Conservation (phyloP, 1,284 basidiomycete species). For the Ganoderma resinaceum region DNA sequence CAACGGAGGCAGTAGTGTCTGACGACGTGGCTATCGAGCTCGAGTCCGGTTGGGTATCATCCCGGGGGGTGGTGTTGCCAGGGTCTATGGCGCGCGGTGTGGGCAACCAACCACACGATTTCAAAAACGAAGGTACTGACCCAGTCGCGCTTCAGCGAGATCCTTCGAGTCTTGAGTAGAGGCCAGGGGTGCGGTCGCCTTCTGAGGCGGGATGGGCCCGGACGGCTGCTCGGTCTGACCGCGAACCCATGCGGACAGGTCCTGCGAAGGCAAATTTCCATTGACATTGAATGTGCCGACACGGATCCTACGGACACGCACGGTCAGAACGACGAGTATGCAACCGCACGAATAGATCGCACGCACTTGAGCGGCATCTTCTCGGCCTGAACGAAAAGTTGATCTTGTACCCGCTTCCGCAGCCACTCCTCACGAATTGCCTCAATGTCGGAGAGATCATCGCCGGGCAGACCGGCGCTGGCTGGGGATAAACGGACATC, state of each 20-base stretch:
- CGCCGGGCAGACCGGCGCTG: conserved; percentile 64
- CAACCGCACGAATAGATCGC: background rate
- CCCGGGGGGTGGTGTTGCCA: conserved; percentile 1
- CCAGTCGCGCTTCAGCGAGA: conserved; percentile 18
- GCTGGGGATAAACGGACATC: conserved; percentile 61
- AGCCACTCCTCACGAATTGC: conserved; percentile 72
- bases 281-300: conserved; percentile 85
- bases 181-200: conserved; percentile 47
- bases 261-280: conserved; percentile 73
- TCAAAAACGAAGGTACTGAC: conserved; percentile 13
- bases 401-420: conserved; percentile 26
- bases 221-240: conserved; percentile 24
- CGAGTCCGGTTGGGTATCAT: conserved; percentile 7
- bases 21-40: conserved; percentile 12
- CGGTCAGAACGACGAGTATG: background rate
- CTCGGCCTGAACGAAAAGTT: conserved; percentile 18
- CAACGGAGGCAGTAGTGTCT: conserved; percentile 6
- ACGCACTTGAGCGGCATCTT: conserved; percentile 35
- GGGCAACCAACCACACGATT: background rate
- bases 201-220: conserved; percentile 45
- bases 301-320: conserved; percentile 53
- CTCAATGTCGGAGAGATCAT: conserved; percentile 64
- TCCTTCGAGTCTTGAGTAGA: conserved; percentile 27
- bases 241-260: conserved; percentile 60
- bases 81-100: background rate